Conservation (phyloP, 345 rosid genomes). For the Arabis alpina region DNA sequence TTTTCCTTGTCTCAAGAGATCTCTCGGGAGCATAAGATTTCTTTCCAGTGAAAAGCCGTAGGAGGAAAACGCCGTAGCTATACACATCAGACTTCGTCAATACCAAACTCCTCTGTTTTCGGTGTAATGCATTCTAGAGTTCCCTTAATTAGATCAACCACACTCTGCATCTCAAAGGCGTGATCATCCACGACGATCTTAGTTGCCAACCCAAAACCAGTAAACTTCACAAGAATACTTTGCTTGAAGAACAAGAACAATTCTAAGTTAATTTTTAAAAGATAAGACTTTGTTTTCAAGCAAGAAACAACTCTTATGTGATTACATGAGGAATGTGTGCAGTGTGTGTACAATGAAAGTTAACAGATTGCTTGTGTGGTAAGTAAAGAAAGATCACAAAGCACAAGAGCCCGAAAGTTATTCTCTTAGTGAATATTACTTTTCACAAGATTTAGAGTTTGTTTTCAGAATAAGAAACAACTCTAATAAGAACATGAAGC, state of each 20-base stretch:
- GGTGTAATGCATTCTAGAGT: conserved; percentile 66
- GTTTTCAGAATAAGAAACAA: not conserved
- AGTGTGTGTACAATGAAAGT: too few species aligned
- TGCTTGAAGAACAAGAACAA: too few species aligned
- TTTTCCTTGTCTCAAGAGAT: not conserved
- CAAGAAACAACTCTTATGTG: too few species aligned
- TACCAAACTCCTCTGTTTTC: conserved; percentile 39
- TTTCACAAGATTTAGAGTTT: not conserved
- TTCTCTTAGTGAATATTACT: too few species aligned
- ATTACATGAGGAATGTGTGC: too few species aligned
- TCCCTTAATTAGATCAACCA: conserved; percentile 65
- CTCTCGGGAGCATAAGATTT: conserved; percentile 48
- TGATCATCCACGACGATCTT: conserved; percentile 41
- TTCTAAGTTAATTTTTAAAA: too few species aligned
- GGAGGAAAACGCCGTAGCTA: conserved; percentile 52
- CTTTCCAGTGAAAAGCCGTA: conserved; percentile 73
- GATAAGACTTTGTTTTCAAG: too few species aligned
- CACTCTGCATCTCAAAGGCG: conserved; percentile 53
- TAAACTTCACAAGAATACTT: not conserved
- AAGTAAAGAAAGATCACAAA: too few species aligned
- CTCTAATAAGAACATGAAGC: not conserved
- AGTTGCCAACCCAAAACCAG: conserved; percentile 75
- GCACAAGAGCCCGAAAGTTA: not conserved
- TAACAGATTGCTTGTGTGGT: too few species aligned
- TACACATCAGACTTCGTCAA: conserved; percentile 74